These are phyloP conservation scores for Sisymbrium altissimum DNA, from an alignment of 345 rosid genomes.

Conservation along the genomic window DNA sequence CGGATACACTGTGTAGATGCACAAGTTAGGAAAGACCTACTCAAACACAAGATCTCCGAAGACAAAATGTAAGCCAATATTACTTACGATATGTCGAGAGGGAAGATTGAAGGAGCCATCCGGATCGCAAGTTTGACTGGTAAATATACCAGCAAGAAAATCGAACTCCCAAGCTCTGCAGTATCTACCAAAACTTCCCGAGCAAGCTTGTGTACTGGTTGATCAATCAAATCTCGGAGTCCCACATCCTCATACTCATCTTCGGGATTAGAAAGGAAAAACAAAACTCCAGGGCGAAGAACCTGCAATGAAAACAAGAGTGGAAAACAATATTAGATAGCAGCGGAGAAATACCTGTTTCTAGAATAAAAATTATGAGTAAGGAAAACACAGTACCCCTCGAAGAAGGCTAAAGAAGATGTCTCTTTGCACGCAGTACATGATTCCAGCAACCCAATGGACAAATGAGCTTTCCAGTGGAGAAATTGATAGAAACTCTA, in stretches of 20 bases:
- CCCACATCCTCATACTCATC: constrained; percentile 98
- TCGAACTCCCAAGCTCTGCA: constrained; percentile 93
- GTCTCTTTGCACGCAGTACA: constrained; percentile 93
- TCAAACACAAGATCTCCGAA: constrained; percentile 7
- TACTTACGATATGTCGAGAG: constrained; percentile 92
- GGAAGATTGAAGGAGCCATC: constrained; percentile 84
- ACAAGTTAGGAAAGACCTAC: background rate
- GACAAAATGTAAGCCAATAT: background rate
- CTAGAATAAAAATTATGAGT: background rate
- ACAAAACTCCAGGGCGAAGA: constrained; percentile 87
- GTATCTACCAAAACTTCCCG: constrained; percentile 86
- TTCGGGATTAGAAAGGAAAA: constrained; percentile 92
- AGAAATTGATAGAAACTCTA: constrained; percentile 73
- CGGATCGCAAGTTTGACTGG: constrained; percentile 96
- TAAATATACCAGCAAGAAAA: constrained; percentile 94
- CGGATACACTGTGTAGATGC: constrained; percentile 68
- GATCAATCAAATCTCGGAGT: constrained; percentile 95
- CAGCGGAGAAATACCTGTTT: background rate
- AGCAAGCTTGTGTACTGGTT: constrained; percentile 96
- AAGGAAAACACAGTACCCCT: constrained; percentile 60
- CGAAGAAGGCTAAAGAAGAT: constrained; percentile 97
- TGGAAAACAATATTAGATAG: background rate
- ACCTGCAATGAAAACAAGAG: constrained; percentile 50
- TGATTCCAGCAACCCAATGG: constrained; percentile 96
- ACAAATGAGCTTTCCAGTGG: constrained; percentile 92